Percentiles rank a stretch among this genome's conserved stretches.
These are phyloP conservation scores for Globisporangium nagaii DNA, from an alignment of 352 stramenopile species.

Conservation along the genomic window DNA sequence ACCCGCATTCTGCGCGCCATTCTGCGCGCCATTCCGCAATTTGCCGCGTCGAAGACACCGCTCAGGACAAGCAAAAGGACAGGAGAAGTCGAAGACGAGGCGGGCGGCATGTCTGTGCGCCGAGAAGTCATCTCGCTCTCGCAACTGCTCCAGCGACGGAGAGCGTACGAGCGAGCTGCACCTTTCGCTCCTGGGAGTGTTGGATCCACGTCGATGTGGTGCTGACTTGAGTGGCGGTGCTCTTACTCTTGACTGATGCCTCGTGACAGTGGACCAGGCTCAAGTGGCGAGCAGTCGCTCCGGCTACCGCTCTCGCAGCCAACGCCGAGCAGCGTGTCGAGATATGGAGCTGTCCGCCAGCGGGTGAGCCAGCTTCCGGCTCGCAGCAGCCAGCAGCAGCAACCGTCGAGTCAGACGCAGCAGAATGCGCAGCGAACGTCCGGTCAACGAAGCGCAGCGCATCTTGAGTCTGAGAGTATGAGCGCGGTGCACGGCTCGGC, in stretches of 20 bases:
- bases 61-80: neutral
- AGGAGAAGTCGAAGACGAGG: neutral
- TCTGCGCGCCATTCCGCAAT: slow-evolving; percentile 3
- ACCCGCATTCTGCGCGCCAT: slow-evolving; percentile 3
- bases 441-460: slow-evolving; percentile 2
- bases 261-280: neutral
- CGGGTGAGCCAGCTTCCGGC: slow-evolving; percentile 3
- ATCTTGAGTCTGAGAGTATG: slow-evolving; percentile 4
- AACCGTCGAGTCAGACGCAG: neutral
- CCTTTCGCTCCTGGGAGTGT: too few relatives aligned
- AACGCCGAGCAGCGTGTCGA: slow-evolving; percentile 2
- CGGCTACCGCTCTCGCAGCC: slow-evolving; percentile 2
- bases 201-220: too few relatives aligned
- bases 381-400: neutral
- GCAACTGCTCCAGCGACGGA: slow-evolving; percentile 57
- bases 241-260: slow-evolving; percentile 2
- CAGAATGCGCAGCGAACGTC: neutral
- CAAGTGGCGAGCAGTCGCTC: neutral
- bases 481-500: neutral
- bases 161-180: slow-evolving; percentile 13
- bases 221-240: neutral
- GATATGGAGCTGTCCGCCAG: slow-evolving; percentile 7
- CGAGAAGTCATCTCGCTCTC: slow-evolving; percentile 70
- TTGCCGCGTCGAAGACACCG: neutral
- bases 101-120: slow-evolving; percentile 42